Percentiles rank a stretch among this genome's conserved stretches.
Evolutionary conservation across 116 monocot species (phyloP).

Genomic region (Posidonia oceanica): DNA sequence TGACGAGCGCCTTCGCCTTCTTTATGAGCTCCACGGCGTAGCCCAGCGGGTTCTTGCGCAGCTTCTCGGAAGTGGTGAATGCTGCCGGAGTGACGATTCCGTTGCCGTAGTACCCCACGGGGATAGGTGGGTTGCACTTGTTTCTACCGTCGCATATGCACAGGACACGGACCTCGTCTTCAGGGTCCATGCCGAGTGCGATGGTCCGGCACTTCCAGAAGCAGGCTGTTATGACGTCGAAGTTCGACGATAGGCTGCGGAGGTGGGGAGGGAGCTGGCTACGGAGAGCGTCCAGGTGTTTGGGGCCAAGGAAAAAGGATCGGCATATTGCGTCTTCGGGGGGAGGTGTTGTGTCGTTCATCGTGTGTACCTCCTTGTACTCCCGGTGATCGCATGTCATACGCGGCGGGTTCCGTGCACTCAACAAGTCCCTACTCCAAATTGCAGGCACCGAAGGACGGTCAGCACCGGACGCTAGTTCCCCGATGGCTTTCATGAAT

Average conservation of each 20-base stretch:
- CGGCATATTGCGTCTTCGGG: slow-evolving; percentile 43
- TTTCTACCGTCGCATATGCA: slow-evolving; percentile 45
- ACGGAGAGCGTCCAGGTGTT: slow-evolving; percentile 26
- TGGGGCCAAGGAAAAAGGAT: slow-evolving; percentile 44
- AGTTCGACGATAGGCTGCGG: slow-evolving; percentile 26
- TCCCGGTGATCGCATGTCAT: slow-evolving; percentile 16
- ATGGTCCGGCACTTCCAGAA: slow-evolving; percentile 53
- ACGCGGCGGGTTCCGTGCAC: slow-evolving; percentile 11
- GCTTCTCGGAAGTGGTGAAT: slow-evolving; percentile 24
- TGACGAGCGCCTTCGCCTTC: slow-evolving; percentile 40
- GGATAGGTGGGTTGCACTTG: slow-evolving; percentile 19
- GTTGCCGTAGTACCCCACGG: slow-evolving; percentile 64
- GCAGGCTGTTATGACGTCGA: slow-evolving; percentile 52
- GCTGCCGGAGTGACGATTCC: slow-evolving; percentile 47
- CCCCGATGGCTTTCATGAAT: slow-evolving; percentile 29
- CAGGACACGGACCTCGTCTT: slow-evolving; percentile 45
- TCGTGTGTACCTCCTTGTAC: slow-evolving; percentile 27
- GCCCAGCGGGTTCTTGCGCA: slow-evolving; percentile 34
- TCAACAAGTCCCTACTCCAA: slow-evolving; percentile 31
- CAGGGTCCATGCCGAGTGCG: slow-evolving; percentile 29
- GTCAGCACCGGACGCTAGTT: slow-evolving; percentile 30
- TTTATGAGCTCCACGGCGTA: slow-evolving; percentile 43
- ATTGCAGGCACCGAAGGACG: slow-evolving; percentile 20
- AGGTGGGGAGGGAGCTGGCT: slow-evolving; percentile 26
- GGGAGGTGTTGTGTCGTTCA: slow-evolving; percentile 32